Evolutionary conservation across 306 rosid species (phyloP).

Genomic region (Herpetospermum pedunculosum): DNA sequence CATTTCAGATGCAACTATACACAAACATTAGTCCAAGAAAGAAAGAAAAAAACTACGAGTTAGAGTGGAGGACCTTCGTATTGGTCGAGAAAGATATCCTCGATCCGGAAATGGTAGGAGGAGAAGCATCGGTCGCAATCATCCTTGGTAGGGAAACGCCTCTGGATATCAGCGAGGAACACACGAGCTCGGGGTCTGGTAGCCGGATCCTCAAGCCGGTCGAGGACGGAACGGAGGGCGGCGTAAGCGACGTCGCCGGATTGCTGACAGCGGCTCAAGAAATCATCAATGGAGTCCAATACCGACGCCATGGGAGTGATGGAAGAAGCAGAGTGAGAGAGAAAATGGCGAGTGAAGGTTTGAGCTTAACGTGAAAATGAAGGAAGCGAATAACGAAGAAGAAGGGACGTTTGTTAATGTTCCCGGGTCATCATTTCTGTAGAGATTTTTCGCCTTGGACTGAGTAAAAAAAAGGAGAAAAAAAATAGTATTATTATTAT

Average conservation of each 20-base stretch:
- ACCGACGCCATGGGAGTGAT: slow-evolving; percentile 17
- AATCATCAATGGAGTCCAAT: slow-evolving; percentile 45
- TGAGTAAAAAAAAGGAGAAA: too few relatives aligned
- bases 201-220: slow-evolving; percentile 60
- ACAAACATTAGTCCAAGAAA: background rate
- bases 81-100: slow-evolving; percentile 66
- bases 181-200: slow-evolving; percentile 63
- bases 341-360: background rate
- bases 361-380: background rate
- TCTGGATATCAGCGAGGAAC: slow-evolving; percentile 68
- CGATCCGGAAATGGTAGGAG: slow-evolving; percentile 69
- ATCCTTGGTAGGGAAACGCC: slow-evolving; percentile 53
- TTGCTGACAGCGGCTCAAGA: slow-evolving; percentile 46
- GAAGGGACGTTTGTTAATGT: background rate
- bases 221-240: slow-evolving; percentile 56
- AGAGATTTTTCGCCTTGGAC: slow-evolving; percentile 1
- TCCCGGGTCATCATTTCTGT: slow-evolving; percentile 1
- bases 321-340: background rate
- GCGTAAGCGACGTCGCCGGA: slow-evolving; percentile 84
- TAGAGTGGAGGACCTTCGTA: slow-evolving; percentile 34
- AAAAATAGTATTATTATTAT: too few relatives aligned
- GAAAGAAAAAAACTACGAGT: background rate
- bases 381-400: background rate
- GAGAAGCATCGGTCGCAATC: slow-evolving; percentile 53
- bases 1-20: background rate